Evolutionary conservation across 2,329 filamentous ascomycete species (phyloP), one percentile per base, ranked within the genome.

Genomic region (Calonectria multiphialidica): DNA sequence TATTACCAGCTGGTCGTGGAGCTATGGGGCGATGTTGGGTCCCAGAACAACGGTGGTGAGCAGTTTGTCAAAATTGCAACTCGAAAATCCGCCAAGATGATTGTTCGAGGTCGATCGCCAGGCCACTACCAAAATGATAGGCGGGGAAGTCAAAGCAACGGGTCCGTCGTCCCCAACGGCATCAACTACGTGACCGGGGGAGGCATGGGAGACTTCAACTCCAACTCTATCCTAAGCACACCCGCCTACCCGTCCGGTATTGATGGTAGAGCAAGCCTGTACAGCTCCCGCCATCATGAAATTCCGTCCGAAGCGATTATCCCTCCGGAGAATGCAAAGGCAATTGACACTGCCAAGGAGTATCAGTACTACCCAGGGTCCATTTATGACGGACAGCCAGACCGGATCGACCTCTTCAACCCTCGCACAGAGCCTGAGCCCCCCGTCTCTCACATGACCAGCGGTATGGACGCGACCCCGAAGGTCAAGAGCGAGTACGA

Each of bases 1-100:
- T 98, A 95, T 82, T 98, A 97, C 80, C 94, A 97, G 78, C 88
- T 98, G n/a, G 90, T 97, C 55, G 93, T 98, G 5, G 95, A 98
- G 81, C 90, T 97, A 1, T 95, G 91, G 83, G 94, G 90, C 9
- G 92, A 96, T 75, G 85, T 95, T 9, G 88, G 90, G 2, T 80
- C 82, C 37, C 86, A 83, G 76, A 67, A 37, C 57, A 83, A 70
- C 71, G 80, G 76, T 21, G 88, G 55, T 21, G 28, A 90, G 1
- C 88, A 90, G 37, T 95, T 89, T 85, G 85, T 95, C 78, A 93
- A 93, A 80, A 87, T 97, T 64, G 94, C 94, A 4, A 90, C 91
- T 70, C 89, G 90, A 59, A 91, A 94, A 79, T 96, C 94, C 7
- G 91, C 93, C 71, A 94, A 93, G 81, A 94, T 97, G 89, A 95